A percentile compares a stretch with the other conserved stretches of the same genome.
phyloP scores from a whole-genome alignment of 352 stramenopile species.

The Pythium phragmitis region DNA sequence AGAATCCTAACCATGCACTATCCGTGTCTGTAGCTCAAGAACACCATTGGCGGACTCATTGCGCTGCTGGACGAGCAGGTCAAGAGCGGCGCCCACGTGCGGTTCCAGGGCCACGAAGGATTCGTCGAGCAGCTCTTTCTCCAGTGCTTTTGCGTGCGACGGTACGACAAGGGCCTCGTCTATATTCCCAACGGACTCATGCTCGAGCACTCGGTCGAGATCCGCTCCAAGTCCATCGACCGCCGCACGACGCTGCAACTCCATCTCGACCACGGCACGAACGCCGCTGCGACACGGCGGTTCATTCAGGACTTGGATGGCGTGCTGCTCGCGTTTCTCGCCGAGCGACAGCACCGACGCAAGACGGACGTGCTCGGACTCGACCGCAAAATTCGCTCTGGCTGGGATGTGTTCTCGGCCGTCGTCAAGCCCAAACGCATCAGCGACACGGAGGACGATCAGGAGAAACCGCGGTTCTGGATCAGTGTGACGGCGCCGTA shows the following conservation, averaged over 20 bases:
- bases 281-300: constrained; percentile 40
- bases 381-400: constrained; percentile 35
- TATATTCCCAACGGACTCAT: constrained; percentile 83
- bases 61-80: constrained; percentile 82
- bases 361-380: constrained; percentile 49
- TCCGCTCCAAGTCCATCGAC: constrained; percentile 68
- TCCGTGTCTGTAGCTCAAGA: constrained; percentile 60
- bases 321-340: constrained; percentile 29
- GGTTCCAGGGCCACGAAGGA: constrained; percentile 75
- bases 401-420: constrained; percentile 45
- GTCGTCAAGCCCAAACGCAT: constrained; percentile 38
- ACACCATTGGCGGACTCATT: constrained; percentile 82
- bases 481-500: constrained; percentile 71
- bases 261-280: constrained; percentile 60
- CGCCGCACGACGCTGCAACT: constrained; percentile 50
- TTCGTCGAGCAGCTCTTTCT: constrained; percentile 81
- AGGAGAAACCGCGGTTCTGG: constrained; percentile 51
- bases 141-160: constrained; percentile 75
- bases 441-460: constrained; percentile 29
- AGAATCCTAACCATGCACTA: not conserved
- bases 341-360: constrained; percentile 26
- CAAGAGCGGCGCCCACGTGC: constrained; percentile 72
- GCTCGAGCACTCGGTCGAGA: constrained; percentile 69
- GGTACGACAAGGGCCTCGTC: constrained; percentile 79
- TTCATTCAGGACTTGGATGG: constrained; percentile 79